Conservation (phyloP, 495 filamentous ascomycete genomes). For the Extremus antarcticus region DNA sequence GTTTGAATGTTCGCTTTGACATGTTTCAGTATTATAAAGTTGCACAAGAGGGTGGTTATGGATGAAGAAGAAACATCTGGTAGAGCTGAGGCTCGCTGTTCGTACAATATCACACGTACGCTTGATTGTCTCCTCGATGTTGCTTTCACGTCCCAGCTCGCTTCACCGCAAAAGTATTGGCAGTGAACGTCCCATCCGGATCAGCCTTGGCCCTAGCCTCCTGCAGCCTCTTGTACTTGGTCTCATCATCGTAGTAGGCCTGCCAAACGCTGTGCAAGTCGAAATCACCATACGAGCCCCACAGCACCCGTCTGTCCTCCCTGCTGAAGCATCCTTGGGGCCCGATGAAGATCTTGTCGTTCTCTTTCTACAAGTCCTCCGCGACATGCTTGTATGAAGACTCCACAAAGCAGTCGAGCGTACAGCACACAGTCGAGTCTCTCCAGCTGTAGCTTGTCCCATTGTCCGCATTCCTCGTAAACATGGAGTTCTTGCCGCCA, state of each 20-base stretch:
- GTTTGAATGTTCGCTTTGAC: too few species aligned
- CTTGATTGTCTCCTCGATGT: too few species aligned
- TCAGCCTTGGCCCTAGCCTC: conserved; percentile 27
- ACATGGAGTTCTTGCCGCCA: conserved; percentile 33
- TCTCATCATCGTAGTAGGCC: conserved; percentile 30
- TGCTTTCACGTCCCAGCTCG: background rate
- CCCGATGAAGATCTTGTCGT: conserved; percentile 28
- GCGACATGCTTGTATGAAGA: conserved; percentile 22
- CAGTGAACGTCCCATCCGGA: conserved; percentile 31
- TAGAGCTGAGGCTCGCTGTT: too few species aligned
- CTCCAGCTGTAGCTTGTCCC: conserved; percentile 35
- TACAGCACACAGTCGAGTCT: conserved; percentile 27
- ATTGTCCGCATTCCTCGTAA: conserved; percentile 30
- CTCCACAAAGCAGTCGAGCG: conserved; percentile 31
- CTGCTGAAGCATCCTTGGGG: conserved; percentile 30
- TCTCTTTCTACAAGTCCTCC: conserved; percentile 32
- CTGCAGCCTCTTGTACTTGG: conserved; percentile 31
- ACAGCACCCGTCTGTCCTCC: conserved; percentile 30
- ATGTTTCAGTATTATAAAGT: too few species aligned
- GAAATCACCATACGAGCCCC: conserved; percentile 33
- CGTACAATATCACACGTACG: too few species aligned
- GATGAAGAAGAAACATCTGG: too few species aligned
- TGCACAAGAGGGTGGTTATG: too few species aligned
- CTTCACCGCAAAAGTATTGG: conserved; percentile 30
- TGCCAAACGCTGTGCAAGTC: conserved; percentile 29